Evolutionary conservation across 2,329 filamentous ascomycete species (phyloP).

Genomic region (Trematosphaeria pertusa): DNA sequence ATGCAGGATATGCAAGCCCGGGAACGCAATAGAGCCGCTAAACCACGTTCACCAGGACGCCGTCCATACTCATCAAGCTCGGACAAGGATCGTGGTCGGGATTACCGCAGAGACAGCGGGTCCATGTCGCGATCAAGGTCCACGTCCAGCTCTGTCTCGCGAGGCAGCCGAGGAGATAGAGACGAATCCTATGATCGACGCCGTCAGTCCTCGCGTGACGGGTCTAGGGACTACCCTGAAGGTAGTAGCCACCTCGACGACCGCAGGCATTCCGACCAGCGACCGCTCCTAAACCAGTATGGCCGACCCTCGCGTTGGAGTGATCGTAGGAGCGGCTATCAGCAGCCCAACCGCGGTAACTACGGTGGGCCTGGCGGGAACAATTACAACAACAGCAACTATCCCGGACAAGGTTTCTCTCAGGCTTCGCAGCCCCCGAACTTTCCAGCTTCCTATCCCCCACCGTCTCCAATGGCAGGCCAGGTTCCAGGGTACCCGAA

Average conservation of each 20-base stretch:
- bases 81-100: too few species aligned
- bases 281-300: conserved; percentile 15
- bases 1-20: not conserved
- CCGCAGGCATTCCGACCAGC: conserved; percentile 10
- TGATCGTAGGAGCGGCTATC: conserved; percentile 17
- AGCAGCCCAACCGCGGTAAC: conserved; percentile 11
- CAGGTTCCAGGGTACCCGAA: conserved; percentile 28
- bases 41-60: too few species aligned
- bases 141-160: too few species aligned
- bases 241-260: conserved; percentile 17
- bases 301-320: conserved; percentile 15
- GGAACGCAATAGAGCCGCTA: not conserved
- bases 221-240: conserved; percentile 11
- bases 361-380: conserved; percentile 9
- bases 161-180: conserved; percentile 24
- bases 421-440: conserved; percentile 19
- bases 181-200: conserved; percentile 19
- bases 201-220: conserved; percentile 16
- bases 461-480: conserved; percentile 24
- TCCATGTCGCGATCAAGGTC: too few species aligned
- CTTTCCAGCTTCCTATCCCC: conserved; percentile 17
- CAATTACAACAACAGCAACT: conserved; percentile 14
- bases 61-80: too few species aligned
- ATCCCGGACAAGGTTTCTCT: conserved; percentile 15
- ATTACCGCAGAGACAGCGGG: too few species aligned